Evolutionary conservation across 1,284 basidiomycete species (phyloP), one percentile per base, ranked within the genome.

Genomic region (Ceratobasidium sp.): DNA sequence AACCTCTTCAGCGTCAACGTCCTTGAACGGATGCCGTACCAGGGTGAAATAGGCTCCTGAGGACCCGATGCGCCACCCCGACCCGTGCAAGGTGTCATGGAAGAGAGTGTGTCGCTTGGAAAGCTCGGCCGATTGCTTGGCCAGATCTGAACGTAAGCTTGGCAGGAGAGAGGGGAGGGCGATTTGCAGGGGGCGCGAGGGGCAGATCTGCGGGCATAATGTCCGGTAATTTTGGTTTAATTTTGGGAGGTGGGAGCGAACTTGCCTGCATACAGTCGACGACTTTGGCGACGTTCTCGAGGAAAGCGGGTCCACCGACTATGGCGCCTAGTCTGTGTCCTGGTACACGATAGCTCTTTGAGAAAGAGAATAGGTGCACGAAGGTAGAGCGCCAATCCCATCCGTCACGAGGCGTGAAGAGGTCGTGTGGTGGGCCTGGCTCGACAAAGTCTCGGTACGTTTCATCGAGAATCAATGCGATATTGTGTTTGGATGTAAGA

Each of bases 391-490:
- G 84, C 91, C 92, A 94, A 50, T 82, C 80, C 78, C 82, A 82
- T 67, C 81, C 78, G 2, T 73, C 28, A 1, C 76, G 73, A 3
- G 74, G 47, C 5, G 80, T 77, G 78, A 89, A 92, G 26, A 90
- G 84, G 47, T 78, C 76, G 79, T 91, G 91, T 0, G 90, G 88
- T 7, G 83, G 82, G 30, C 80, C 80, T 16, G 84, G 78, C 0
- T 85, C 81, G 54, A 94, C 84, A 78, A 96, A 95, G 78, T 96
- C 94, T 21, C 93, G 87, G 80, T 97, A 96, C 0, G 94, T 95
- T 81, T 95, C 92, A 80, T 95, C 93, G n/a, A 96, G 75, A 26
- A 96, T 87, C n/a, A 96, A 85, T 0, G 93, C 90, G 11, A 96
- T 79, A 2, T 85, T 82, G 38, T 85, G 81, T 67, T 86, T 81